Conservation (phyloP, 805 yeast species). For the Myxozyma udenii region DNA sequence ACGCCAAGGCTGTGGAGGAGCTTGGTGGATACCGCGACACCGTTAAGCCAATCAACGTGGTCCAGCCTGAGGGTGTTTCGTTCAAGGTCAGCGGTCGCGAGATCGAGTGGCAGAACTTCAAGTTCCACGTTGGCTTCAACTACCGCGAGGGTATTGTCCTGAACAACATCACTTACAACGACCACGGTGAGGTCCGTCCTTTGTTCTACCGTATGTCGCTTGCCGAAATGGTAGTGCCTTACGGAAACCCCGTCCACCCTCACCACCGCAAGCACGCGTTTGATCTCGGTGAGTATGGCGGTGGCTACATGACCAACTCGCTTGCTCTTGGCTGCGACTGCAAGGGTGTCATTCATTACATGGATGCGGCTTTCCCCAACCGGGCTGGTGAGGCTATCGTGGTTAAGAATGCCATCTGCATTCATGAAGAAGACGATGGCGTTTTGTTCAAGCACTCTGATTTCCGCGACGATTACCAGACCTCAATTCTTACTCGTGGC, state of each 20-base stretch:
- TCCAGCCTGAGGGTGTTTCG: constrained; percentile 82
- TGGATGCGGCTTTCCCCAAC: constrained; percentile 73
- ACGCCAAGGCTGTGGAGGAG: constrained; percentile 60
- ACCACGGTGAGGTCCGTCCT: constrained; percentile 64
- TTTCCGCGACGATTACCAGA: constrained; percentile 74
- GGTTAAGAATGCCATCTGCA: constrained; percentile 73
- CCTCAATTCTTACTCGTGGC: constrained; percentile 72
- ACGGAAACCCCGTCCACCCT: constrained; percentile 74
- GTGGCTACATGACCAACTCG: constrained; percentile 81
- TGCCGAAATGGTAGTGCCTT: constrained; percentile 82
- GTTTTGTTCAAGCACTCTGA: constrained; percentile 77
- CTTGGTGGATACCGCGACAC: constrained; percentile 60
- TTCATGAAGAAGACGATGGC: constrained; percentile 85
- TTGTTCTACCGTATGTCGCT: constrained; percentile 75
- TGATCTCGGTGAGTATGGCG: constrained; percentile 86
- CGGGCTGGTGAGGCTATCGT: constrained; percentile 67
- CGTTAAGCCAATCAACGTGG: constrained; percentile 62
- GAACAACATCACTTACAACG: constrained; percentile 69
- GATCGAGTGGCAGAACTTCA: constrained; percentile 75
- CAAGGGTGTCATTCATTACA: constrained; percentile 78
- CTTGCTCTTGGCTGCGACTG: constrained; percentile 78
- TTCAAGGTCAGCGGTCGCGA: constrained; percentile 66
- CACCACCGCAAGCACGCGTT: constrained; percentile 84
- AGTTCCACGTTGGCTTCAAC: constrained; percentile 78
- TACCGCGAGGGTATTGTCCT: constrained; percentile 82